Percentiles rank a stretch among this genome's conserved stretches.
phyloP scores from a whole-genome alignment of 2,329 filamentous ascomycete species.

The Alternaria gansuensis region DNA sequence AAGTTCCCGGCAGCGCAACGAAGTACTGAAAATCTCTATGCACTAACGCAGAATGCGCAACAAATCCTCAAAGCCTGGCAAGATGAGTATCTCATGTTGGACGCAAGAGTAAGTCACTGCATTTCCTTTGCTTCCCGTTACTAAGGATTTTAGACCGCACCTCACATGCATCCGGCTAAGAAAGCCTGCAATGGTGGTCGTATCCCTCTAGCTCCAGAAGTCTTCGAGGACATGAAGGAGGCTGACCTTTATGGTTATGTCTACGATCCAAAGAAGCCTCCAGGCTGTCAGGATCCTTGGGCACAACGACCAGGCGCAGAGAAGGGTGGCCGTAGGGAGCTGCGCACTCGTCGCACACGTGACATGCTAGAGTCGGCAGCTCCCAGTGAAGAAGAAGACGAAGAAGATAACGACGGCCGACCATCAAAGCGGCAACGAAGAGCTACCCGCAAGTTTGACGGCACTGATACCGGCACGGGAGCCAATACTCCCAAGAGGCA shows the following conservation, averaged over 20 bases:
- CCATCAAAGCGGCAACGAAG: constrained; percentile 48
- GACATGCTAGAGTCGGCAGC: constrained; percentile 52
- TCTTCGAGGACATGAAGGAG: constrained; percentile 69
- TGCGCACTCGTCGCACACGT: constrained; percentile 56
- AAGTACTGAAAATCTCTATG: constrained; percentile 63
- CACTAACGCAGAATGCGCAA: constrained; percentile 64
- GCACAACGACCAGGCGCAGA: constrained; percentile 60
- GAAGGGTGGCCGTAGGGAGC: constrained; percentile 56
- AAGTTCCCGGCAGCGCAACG: constrained; percentile 55
- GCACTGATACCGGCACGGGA: constrained; percentile 43
- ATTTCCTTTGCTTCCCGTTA: constrained; percentile 30
- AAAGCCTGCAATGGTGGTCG: constrained; percentile 61
- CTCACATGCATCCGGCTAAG: constrained; percentile 61
- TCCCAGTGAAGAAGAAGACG: constrained; percentile 52
- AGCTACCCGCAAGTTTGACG: constrained; percentile 49
- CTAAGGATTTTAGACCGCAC: constrained; percentile 54
- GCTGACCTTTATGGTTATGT: constrained; percentile 68
- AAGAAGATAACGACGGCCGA: constrained; percentile 46
- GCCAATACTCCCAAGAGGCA: constrained; percentile 45
- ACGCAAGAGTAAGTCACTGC: constrained; percentile 50
- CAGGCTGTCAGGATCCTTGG: constrained; percentile 66
- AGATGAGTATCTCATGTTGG: constrained; percentile 67
- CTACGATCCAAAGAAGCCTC: constrained; percentile 62
- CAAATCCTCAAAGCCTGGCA: constrained; percentile 64
- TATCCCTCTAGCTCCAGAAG: constrained; percentile 55